Conservation (phyloP, 805 yeast genomes). For the Yarrowia osloensis region DNA sequence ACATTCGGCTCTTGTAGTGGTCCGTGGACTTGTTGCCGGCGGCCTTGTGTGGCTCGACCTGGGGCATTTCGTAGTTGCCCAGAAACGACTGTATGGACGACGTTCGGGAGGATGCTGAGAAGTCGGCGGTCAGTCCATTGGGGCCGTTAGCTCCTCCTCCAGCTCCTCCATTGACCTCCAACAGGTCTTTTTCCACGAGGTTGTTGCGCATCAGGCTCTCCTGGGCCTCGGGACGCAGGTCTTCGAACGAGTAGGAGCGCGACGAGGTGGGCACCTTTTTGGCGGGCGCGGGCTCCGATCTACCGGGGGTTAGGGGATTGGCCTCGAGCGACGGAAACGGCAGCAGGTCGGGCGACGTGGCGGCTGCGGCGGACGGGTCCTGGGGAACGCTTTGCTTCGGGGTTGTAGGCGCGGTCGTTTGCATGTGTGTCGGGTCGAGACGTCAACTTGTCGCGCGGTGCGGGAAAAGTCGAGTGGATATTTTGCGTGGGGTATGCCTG, state of each 20-base stretch:
- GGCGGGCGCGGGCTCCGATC: neutral
- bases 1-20: slow-evolving; percentile 63
- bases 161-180: neutral
- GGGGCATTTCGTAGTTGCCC: slow-evolving; percentile 37
- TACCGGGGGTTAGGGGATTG: slow-evolving; percentile 34
- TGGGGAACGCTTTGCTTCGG: slow-evolving; percentile 1
- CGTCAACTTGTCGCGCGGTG: too few relatives aligned
- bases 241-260: slow-evolving; percentile 10
- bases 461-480: neutral
- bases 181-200: neutral
- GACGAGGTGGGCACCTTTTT: neutral
- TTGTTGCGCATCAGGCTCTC: neutral
- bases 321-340: slow-evolving; percentile 34
- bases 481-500: neutral
- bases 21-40: slow-evolving; percentile 73
- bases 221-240: slow-evolving; percentile 20
- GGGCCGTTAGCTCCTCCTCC: too few relatives aligned
- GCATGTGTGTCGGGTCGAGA: too few relatives aligned
- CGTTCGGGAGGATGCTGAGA: slow-evolving; percentile 30
- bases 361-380: neutral
- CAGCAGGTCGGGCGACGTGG: slow-evolving; percentile 27
- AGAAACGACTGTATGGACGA: slow-evolving; percentile 36
- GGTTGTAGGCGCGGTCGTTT: neutral
- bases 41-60: slow-evolving; percentile 47
- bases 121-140: too few relatives aligned